phyloP scores from a whole-genome alignment of 768 basidiomycete genomes.

The Auriscalpium orientale region DNA sequence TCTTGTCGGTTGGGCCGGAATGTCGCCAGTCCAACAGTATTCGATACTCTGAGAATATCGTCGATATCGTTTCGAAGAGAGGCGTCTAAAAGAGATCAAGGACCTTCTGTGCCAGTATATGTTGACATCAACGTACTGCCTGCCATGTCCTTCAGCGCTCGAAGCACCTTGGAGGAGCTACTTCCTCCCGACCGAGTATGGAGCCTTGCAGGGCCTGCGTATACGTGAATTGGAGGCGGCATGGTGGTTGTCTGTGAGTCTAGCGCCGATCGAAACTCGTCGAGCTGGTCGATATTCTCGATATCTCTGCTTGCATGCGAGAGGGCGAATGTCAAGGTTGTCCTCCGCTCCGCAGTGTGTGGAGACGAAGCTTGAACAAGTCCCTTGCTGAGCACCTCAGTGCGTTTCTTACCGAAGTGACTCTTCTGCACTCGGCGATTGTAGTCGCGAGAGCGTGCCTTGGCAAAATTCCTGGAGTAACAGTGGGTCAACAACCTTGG shows the following conservation, averaged over 20 bases:
- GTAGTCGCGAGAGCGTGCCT: slow-evolving; percentile 11
- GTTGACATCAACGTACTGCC: too few species aligned
- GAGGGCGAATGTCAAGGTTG: neutral
- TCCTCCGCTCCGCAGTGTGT: neutral
- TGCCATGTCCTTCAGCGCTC: neutral
- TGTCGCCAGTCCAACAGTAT: neutral
- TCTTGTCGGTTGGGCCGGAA: neutral
- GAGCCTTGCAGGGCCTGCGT: too few species aligned
- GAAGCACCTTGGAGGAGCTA: neutral
- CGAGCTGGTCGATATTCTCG: too few species aligned
- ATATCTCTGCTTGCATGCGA: neutral
- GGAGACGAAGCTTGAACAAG: neutral
- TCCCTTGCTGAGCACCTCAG: slow-evolving; percentile 9
- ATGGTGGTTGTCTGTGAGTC: too few species aligned
- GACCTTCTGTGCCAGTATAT: neutral
- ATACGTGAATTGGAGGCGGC: too few species aligned
- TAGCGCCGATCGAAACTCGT: too few species aligned
- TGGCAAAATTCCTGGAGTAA: slow-evolving; percentile 9
- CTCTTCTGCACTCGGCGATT: slow-evolving; percentile 10
- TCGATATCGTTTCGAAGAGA: neutral
- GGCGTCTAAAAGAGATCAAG: neutral
- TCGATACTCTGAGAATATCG: neutral
- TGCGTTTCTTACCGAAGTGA: slow-evolving; percentile 13
- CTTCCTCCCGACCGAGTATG: neutral
- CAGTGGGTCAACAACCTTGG: too few species aligned